phyloP scores from a whole-genome alignment of 805 yeast species.

The Lachancea meyersii region DNA sequence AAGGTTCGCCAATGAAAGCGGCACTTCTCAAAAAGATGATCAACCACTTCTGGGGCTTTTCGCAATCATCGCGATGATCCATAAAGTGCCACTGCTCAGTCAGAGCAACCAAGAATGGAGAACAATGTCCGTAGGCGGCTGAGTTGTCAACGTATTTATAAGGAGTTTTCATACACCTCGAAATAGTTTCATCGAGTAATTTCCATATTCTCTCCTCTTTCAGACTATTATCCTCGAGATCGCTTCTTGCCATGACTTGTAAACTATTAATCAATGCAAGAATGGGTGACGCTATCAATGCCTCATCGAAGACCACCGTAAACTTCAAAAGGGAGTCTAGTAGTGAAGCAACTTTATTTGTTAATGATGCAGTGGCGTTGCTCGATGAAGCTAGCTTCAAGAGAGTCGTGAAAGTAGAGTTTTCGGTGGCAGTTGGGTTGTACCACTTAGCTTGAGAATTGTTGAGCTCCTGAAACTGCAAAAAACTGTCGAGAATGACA shows the following conservation, averaged over 20 bases:
- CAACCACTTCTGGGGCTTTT: slow-evolving; percentile 42
- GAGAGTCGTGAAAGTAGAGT: slow-evolving; percentile 63
- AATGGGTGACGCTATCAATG: slow-evolving; percentile 47
- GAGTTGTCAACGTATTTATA: slow-evolving; percentile 74
- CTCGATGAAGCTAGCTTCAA: slow-evolving; percentile 44
- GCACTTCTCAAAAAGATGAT: slow-evolving; percentile 42
- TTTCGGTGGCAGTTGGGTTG: slow-evolving; percentile 44
- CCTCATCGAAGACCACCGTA: slow-evolving; percentile 49
- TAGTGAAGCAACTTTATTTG: slow-evolving; percentile 44
- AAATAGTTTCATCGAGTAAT: slow-evolving; percentile 67
- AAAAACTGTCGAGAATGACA: slow-evolving; percentile 49
- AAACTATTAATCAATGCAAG: slow-evolving; percentile 49
- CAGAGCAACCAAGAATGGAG: slow-evolving; percentile 53
- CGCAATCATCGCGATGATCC: slow-evolving; percentile 22
- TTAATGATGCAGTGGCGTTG: slow-evolving; percentile 26
- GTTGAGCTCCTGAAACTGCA: slow-evolving; percentile 54
- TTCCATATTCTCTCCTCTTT: slow-evolving; percentile 44
- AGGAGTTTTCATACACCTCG: slow-evolving; percentile 68
- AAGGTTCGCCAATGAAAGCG: slow-evolving; percentile 55
- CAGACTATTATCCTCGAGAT: slow-evolving; percentile 6
- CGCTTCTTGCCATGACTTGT: slow-evolving; percentile 16
- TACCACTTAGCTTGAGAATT: slow-evolving; percentile 70
- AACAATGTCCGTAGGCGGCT: slow-evolving; percentile 32
- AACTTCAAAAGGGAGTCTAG: slow-evolving; percentile 44
- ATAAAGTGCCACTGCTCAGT: slow-evolving; percentile 67